Evolutionary conservation across 495 filamentous ascomycete species (phyloP), one percentile per base, ranked within the genome.

Genomic region (Lophiotrema nucula): DNA sequence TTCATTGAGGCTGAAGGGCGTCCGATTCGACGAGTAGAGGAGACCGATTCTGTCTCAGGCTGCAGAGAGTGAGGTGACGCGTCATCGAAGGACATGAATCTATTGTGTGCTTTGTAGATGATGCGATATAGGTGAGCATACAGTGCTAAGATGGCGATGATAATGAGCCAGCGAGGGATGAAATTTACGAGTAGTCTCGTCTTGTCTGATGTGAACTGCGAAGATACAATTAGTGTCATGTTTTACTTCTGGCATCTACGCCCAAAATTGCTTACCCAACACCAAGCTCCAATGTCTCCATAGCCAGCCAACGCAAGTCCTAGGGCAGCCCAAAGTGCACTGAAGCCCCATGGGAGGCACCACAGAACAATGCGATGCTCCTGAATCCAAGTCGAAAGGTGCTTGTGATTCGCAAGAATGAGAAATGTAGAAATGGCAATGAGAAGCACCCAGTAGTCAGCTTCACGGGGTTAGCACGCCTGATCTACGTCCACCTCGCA

Each of bases 361-460:
- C 71, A 76, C 5, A 73, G 62, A 0, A 72, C n/a, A 3, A 60
- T 16, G 6, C 62, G 53, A 53, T 74, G 65, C 6, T 68, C 60
- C 52, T 77, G 72, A 3, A 76, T 66, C 74, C 73, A 76, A 3
- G 52, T 31, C 1, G 71, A 69, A 18, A 60, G 58, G 26, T 60
- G 47, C 58, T 74, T 76, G 46, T 73, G 64, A 43, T 73, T 72
- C 5, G 69, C 68, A 15, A 77, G 62, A 19, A 77, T 72, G 1
- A 75, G 56, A 50, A 72, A 77, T 0, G 74, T 76, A 65, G 68
- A 76, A 18, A 73, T 6, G 13, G 74, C 73, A 49, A 77, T 76
- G 21, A 66, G 45, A 5, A 77, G 45, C 8, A 77, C 73, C 74
- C 74, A 77, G 58, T 77, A 77, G 58, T 76, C 73, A 4, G 73